Evolutionary conservation across 441 rosid genomes (phyloP).

Genomic region (Mallotus repandus): DNA sequence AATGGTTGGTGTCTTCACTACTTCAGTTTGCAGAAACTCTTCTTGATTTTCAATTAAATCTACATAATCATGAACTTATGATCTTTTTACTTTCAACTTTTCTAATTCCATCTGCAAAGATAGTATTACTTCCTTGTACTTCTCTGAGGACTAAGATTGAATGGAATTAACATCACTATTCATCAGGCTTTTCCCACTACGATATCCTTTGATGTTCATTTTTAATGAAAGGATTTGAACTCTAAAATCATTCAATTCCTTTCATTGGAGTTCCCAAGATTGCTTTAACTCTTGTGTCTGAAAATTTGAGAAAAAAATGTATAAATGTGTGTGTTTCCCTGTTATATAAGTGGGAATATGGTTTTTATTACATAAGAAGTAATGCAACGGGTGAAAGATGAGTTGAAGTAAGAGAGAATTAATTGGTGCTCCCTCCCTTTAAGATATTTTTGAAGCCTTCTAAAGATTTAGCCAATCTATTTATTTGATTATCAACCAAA

Average conservation of each 20-base stretch:
- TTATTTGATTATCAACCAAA: too few relatives aligned
- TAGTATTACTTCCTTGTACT: slow-evolving; percentile 55
- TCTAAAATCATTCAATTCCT: slow-evolving; percentile 83
- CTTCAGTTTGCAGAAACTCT: slow-evolving; percentile 49
- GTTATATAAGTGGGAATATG: too few relatives aligned
- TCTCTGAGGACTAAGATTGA: slow-evolving; percentile 53
- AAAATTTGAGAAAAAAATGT: slow-evolving; percentile 8
- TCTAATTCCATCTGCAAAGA: slow-evolving; percentile 59
- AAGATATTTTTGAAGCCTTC: too few relatives aligned
- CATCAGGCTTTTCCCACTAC: slow-evolving; percentile 40
- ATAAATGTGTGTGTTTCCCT: slow-evolving; percentile 16
- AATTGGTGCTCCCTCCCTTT: too few relatives aligned
- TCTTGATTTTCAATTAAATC: slow-evolving; percentile 38
- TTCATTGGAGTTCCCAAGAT: slow-evolving; percentile 67
- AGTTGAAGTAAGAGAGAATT: too few relatives aligned
- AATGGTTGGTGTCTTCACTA: too few relatives aligned
- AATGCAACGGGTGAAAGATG: too few relatives aligned
- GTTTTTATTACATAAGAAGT: too few relatives aligned
- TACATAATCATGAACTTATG: slow-evolving; percentile 32
- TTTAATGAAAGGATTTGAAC: slow-evolving; percentile 89
- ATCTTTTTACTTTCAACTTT: slow-evolving; percentile 39
- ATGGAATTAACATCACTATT: slow-evolving; percentile 44
- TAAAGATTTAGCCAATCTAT: too few relatives aligned
- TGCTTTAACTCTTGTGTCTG: slow-evolving; percentile 79
- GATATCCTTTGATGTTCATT: slow-evolving; percentile 86